phyloP scores from a whole-genome alignment of 2,329 filamentous ascomycete species.

The Pochonia chlamydosporia region DNA sequence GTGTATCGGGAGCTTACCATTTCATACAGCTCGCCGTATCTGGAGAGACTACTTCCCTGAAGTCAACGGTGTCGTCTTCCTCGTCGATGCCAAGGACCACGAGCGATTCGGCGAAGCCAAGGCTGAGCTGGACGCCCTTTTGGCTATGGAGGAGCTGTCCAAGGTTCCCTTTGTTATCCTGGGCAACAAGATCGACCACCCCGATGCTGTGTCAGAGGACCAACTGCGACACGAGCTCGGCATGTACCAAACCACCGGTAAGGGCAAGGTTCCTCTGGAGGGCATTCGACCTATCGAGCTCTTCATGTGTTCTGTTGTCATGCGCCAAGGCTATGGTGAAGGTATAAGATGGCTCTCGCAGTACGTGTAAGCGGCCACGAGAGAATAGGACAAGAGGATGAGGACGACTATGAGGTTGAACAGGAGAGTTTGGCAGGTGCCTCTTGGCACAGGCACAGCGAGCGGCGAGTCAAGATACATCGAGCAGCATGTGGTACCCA shows the following conservation, averaged over 20 bases:
- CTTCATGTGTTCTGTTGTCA: slow-evolving; percentile 98
- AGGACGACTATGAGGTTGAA: too few species aligned
- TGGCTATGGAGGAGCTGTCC: slow-evolving; percentile 92
- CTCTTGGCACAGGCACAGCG: not conserved
- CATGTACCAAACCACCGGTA: slow-evolving; percentile 92
- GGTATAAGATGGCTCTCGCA: slow-evolving; percentile 89
- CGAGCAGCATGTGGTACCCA: not conserved
- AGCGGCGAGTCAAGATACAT: slow-evolving; percentile 5
- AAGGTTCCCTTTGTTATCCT: slow-evolving; percentile 96
- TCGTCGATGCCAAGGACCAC: slow-evolving; percentile 95
- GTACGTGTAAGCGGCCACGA: slow-evolving; percentile 61
- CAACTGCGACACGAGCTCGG: slow-evolving; percentile 89
- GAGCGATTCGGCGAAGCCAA: slow-evolving; percentile 93
- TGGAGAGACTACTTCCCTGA: slow-evolving; percentile 98
- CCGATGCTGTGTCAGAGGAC: slow-evolving; percentile 90
- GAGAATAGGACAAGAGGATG: not conserved
- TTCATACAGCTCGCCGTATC: slow-evolving; percentile 70
- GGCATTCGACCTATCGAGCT: slow-evolving; percentile 93
- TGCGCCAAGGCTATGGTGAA: slow-evolving; percentile 93
- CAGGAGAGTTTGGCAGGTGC: not conserved
- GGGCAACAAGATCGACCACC: slow-evolving; percentile 99
- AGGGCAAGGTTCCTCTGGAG: slow-evolving; percentile 89
- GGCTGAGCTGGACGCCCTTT: slow-evolving; percentile 90
- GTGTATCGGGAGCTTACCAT: slow-evolving; percentile 85
- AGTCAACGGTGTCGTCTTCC: slow-evolving; percentile 94